Evolutionary conservation across 1,139 yeast species (phyloP), one percentile per base, ranked within the genome.

Genomic region (Taiozyma sp.): DNA sequence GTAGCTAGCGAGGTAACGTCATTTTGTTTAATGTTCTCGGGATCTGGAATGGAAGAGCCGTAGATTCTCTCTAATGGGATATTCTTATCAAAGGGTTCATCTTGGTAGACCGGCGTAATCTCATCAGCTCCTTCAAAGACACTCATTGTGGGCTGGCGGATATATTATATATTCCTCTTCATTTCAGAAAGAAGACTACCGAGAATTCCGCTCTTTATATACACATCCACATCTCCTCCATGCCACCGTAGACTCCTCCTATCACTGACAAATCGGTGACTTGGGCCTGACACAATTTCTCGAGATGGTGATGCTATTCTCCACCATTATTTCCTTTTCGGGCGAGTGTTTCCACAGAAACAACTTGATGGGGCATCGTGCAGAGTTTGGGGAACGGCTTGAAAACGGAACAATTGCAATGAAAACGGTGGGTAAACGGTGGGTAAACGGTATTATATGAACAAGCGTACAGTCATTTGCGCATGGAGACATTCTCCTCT

Each of bases 41-140:
- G 70, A 41, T 62, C 64, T 3, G 73, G 62, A 2, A 42, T 45
- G 9, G 45, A 57, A 1, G 45, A 38, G 4, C 73, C 74, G 49
- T 67, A 70, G 29, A 70, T 54, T 40, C 64, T 60, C n/a, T 59
- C 64, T 10, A 50, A 52, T 0, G 72, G 69, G 46, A 70, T 66
- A 48, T 70, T 64, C 46, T 61, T 58, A 43, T 62, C 64, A 34
- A 59, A 51, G 9, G 71, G 65, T 14, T 57, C 56, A 28, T 63
- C 61, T 28, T 58, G 48, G 40, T 68, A 55, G 7, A 69, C 69
- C 19, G 73, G 72, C 39, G 63, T 55, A 28, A 69, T 52, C 36
- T 64, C 67, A 52, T 59, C 52, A 42, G 54, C 48, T 23, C 59
- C 62, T 47, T 54, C 54, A 41, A 60, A 57, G 24, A 61, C 51